Evolutionary conservation across 208 protist genomes (phyloP).

Genomic region (Leishmania braziliensis): DNA sequence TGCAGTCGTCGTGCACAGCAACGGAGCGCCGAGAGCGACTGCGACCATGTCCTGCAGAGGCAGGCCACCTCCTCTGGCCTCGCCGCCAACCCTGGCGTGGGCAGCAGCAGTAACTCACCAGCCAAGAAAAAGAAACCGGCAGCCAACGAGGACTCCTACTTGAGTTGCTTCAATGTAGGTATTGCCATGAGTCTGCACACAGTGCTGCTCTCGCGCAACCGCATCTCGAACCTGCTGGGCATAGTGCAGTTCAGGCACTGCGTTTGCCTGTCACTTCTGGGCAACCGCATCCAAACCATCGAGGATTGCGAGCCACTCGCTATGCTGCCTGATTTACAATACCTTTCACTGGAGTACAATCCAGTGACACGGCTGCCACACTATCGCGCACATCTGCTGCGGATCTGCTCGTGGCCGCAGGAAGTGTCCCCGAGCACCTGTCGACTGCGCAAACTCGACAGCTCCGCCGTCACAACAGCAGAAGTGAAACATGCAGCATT

Average conservation of each 20-base stretch:
- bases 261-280: slow-evolving; percentile 75
- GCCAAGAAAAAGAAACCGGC: background rate
- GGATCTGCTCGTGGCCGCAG: slow-evolving; percentile 77
- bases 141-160: slow-evolving; percentile 21
- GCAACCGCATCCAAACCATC: slow-evolving; percentile 73
- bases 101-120: background rate
- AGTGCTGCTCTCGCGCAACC: slow-evolving; percentile 79
- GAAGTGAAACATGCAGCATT: slow-evolving; percentile 49
- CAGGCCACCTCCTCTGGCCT: background rate
- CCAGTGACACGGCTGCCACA: slow-evolving; percentile 76
- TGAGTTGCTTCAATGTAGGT: slow-evolving; percentile 56
- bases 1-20: background rate
- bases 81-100: background rate
- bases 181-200: slow-evolving; percentile 77
- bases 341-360: slow-evolving; percentile 85
- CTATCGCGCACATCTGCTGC: slow-evolving; percentile 82
- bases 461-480: slow-evolving; percentile 30
- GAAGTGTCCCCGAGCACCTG: slow-evolving; percentile 50
- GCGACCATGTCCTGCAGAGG: background rate
- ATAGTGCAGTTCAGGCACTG: slow-evolving; percentile 84
- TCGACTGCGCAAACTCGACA: slow-evolving; percentile 77
- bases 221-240: slow-evolving; percentile 58
- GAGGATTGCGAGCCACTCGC: slow-evolving; percentile 82
- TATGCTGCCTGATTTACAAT: slow-evolving; percentile 68
- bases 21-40: background rate